These are phyloP conservation scores for Emericellopsis cladophorae DNA, from an alignment of 2,329 filamentous ascomycete genomes.

Conservation along the genomic window DNA sequence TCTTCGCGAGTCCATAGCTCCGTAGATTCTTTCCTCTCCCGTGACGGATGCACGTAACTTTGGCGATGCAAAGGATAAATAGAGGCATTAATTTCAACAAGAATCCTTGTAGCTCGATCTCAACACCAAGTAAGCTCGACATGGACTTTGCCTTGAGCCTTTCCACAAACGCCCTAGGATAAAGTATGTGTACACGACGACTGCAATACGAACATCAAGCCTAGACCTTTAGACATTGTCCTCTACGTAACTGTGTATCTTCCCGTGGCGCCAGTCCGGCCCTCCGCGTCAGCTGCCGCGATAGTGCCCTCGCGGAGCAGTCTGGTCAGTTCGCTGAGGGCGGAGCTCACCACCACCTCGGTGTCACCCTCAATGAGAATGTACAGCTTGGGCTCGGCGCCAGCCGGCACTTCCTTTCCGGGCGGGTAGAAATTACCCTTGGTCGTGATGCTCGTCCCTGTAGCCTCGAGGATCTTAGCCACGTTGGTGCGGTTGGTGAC, in stretches of 20 bases:
- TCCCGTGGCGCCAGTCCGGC: constrained; percentile 63
- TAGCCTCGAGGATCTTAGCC: constrained; percentile 91
- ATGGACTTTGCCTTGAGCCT: too few species aligned
- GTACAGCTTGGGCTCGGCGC: constrained; percentile 84
- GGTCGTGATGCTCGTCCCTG: constrained; percentile 90
- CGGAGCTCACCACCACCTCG: constrained; percentile 79
- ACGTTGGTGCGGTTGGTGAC: constrained; percentile 98
- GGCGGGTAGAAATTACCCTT: constrained; percentile 83
- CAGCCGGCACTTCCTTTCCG: constrained; percentile 66
- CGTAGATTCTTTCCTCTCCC: too few species aligned
- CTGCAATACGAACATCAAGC: too few species aligned
- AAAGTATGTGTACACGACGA: too few species aligned
- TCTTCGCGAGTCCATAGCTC: too few species aligned
- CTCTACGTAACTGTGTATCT: constrained; percentile 73
- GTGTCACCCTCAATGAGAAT: constrained; percentile 97
- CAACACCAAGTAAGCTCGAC: too few species aligned
- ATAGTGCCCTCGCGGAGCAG: constrained; percentile 83
- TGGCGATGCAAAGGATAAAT: too few species aligned
- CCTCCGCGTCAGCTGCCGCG: constrained; percentile 78
- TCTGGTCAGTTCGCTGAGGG: constrained; percentile 80
- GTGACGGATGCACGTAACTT: too few species aligned
- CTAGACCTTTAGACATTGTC: too few species aligned
- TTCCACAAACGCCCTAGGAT: too few species aligned
- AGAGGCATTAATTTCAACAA: too few species aligned
- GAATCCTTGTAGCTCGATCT: too few species aligned